These are phyloP conservation scores for Ocimum tenuiflorum DNA, from an alignment of 257 asterid species.

Conservation along the genomic window DNA sequence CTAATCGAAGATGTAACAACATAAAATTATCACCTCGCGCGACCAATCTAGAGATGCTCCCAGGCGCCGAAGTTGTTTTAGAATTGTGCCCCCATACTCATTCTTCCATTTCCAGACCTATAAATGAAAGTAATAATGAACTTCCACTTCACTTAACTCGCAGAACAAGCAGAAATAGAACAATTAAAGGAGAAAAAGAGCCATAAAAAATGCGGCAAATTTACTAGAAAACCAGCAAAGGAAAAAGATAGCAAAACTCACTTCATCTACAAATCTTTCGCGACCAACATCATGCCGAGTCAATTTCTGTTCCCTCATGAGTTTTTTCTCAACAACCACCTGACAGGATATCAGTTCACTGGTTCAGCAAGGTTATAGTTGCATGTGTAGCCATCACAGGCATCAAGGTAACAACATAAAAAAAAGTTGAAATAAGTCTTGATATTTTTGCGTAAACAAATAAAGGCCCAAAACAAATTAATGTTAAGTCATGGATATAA, in stretches of 20 bases:
- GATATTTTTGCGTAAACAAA: neutral
- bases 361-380: neutral
- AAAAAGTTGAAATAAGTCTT: neutral
- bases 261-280: slow-evolving; percentile 57
- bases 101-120: slow-evolving; percentile 97
- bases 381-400: slow-evolving; percentile 5
- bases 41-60: slow-evolving; percentile 94
- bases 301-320: slow-evolving; percentile 63
- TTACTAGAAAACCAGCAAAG: neutral
- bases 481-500: slow-evolving; percentile 2
- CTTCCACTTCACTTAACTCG: neutral
- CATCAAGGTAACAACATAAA: neutral
- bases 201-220: neutral
- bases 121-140: too few species aligned
- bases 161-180: neutral
- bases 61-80: slow-evolving; percentile 74
- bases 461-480: neutral
- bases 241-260: slow-evolving; percentile 30
- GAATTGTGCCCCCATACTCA: slow-evolving; percentile 80
- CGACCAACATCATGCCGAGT: slow-evolving; percentile 89
- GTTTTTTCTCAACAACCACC: slow-evolving; percentile 94
- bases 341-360: slow-evolving; percentile 22
- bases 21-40: slow-evolving; percentile 59
- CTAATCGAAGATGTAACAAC: slow-evolving; percentile 9
- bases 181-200: neutral